phyloP scores from a whole-genome alignment of 2,329 filamentous ascomycete genomes.

The Hyphodiscus sp. region DNA sequence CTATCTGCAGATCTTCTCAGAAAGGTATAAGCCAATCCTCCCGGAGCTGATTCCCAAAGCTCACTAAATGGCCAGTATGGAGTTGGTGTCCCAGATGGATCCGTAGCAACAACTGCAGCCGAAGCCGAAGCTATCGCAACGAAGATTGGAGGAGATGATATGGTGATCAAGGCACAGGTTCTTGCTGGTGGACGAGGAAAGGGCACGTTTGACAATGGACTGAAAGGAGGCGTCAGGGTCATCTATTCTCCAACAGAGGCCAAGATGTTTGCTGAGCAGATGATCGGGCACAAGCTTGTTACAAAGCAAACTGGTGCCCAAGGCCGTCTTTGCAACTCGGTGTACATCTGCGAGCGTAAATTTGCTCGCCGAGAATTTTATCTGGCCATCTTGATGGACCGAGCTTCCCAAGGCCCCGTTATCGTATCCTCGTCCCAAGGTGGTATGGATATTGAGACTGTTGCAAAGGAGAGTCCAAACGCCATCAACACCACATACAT shows the following conservation, averaged over 20 bases:
- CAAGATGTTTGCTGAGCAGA: slow-evolving; percentile 96
- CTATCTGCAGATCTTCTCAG: slow-evolving; percentile 87
- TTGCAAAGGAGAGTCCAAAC: slow-evolving; percentile 95
- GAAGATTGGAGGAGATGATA: slow-evolving; percentile 86
- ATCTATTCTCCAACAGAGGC: slow-evolving; percentile 97
- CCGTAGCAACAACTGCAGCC: slow-evolving; percentile 72
- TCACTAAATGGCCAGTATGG: slow-evolving; percentile 64
- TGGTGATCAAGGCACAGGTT: slow-evolving; percentile 99
- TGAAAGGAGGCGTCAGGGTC: slow-evolving; percentile 97
- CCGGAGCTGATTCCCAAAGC: slow-evolving; percentile 8
- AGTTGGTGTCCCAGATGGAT: slow-evolving; percentile 84
- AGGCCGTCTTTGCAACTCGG: slow-evolving; percentile 91
- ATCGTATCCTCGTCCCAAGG: slow-evolving; percentile 98
- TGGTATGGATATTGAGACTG: slow-evolving; percentile 98
- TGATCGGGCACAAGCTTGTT: slow-evolving; percentile 99
- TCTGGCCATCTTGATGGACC: slow-evolving; percentile 97
- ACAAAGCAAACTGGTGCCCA: slow-evolving; percentile 97
- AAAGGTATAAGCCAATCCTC: slow-evolving; percentile 41
- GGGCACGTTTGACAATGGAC: slow-evolving; percentile 94
- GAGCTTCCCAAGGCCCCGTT: slow-evolving; percentile 80
- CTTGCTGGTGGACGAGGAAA: slow-evolving; percentile 97
- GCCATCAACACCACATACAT: slow-evolving; percentile 93
- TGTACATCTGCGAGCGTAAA: slow-evolving; percentile 99
- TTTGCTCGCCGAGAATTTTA: slow-evolving; percentile 99
- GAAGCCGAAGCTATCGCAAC: slow-evolving; percentile 92